Base-by-base conservation (phyloP, 306 rosid genomes). In the Vigna trinervia region DNA sequence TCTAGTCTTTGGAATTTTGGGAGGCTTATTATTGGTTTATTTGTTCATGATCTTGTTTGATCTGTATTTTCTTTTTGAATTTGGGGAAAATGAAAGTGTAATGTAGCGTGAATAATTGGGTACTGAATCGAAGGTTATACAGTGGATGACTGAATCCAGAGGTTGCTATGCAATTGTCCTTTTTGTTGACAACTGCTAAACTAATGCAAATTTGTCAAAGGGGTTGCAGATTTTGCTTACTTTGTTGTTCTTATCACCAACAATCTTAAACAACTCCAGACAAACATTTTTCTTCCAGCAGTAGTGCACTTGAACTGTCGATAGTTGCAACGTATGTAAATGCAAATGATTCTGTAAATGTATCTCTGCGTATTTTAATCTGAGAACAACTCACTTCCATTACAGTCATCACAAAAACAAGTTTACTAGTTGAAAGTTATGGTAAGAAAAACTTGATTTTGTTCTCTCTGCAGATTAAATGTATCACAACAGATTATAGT, bases 21-120 rank as follows among this genome's bases (percentile, higher is more conserved):
- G 84, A 56, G 85, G 84, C 17, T 46, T 76, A 65, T 71, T 63
- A 88, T 88, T 89, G 90, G 84, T 92, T 92, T 52, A 88, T 85
- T 87, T 90, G 91, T 87, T 87, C 54, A 81, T 81, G 80, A 77
- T 87, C 58, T 85, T 85, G 71, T 41, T 73, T 79, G 84, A 71
- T 66, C 59, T 73, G 82, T 75, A 70, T 65, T 69, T 80, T n/a
- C 6, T n/a, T 30, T 69, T 75, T 78, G 7, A 62, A 22, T 78
- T 72, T 63, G 53, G 76, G 32, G 13, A 14, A 64, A 75, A 32
- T 22, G 58, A 45, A 75, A 65, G 39, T 89, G 88, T 85, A 88
- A 83, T 76, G 79, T 84, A 85, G 85, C 54, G 76, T 62, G 86
- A 86, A 86, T 83, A 86, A 82, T 79, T 47, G 50, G 59, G 65